phyloP scores from a whole-genome alignment of 1,284 basidiomycete genomes.

The Hemileia vastatrix region DNA sequence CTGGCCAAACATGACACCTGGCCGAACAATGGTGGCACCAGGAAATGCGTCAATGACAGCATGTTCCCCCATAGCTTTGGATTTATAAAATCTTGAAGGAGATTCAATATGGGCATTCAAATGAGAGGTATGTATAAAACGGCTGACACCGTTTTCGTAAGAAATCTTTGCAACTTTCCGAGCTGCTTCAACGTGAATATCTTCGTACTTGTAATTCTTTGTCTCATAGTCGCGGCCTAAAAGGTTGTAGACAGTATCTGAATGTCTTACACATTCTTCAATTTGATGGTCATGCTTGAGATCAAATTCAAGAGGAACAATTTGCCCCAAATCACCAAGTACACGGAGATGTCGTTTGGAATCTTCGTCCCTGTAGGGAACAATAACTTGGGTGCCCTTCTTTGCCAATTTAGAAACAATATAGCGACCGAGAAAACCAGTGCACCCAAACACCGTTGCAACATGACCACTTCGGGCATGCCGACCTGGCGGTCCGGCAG shows the following conservation, averaged over 20 bases:
- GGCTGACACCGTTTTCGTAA: conserved; percentile 64
- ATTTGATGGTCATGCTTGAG: conserved; percentile 77
- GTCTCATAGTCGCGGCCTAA: conserved; percentile 84
- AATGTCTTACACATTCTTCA: conserved; percentile 86
- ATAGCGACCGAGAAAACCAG: conserved; percentile 90
- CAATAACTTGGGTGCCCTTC: conserved; percentile 82
- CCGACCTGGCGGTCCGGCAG: conserved; percentile 52
- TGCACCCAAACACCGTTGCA: conserved; percentile 93
- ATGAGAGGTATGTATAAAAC: conserved; percentile 90
- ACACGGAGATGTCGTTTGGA: conserved; percentile 67
- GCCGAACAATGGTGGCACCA: conserved; percentile 78
- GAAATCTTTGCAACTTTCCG: conserved; percentile 61
- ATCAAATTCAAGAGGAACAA: conserved; percentile 97
- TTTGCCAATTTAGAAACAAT: conserved; percentile 84
- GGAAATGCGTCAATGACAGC: conserved; percentile 76
- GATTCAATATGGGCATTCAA: conserved; percentile 77
- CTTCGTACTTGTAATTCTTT: conserved; percentile 73
- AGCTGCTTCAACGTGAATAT: conserved; percentile 55
- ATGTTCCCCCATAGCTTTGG: conserved; percentile 84
- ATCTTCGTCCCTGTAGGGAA: conserved; percentile 94
- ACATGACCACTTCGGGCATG: conserved; percentile 78
- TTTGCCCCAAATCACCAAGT: conserved; percentile 92
- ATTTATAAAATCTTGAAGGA: conserved; percentile 69
- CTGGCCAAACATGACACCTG: conserved; percentile 74
- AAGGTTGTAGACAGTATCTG: conserved; percentile 93